Evolutionary conservation across 805 yeast species (phyloP), one percentile per base, ranked within the genome.

Genomic region (Candida loeiensis): DNA sequence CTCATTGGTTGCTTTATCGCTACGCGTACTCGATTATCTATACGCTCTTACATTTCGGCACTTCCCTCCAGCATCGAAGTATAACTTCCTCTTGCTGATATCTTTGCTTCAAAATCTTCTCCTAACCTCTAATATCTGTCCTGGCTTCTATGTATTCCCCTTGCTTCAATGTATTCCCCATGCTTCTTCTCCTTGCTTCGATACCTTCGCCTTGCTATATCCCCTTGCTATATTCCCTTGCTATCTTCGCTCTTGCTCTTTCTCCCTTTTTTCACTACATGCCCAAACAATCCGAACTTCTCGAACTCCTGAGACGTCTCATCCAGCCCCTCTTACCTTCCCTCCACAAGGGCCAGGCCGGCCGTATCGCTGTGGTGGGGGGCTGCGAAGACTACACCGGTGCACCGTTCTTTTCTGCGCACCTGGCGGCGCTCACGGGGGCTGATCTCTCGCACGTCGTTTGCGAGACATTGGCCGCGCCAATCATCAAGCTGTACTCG

Each of bases 351-450:
- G 99, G 99, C 16, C 98, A 91, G 60, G 80, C 85, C 4, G 98
- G 98, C 4, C 73, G 87, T 43, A 70, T 91, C 2, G 87, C 82
- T 8, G 86, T 91, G 1, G 76, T 91, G 46, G 99, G 99, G 16
- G 99, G 99, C 1, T 82, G 93, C 59, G 90, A 85, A 58, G 97
- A 91, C 58, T 91, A 89, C 58, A 90, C 97, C 0, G 99, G 99
- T 0, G 99, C 99, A 0, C 98, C 98, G 2, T 93, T 72, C 61
- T 93, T 93, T 59, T 76, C 95, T 25, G 85, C 95, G 4, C 83
- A 85, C 57, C 85, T 96, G 1, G 78, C 95, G 1, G 85, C 95
- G 2, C 63, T 84, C 26, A 72, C 83, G 36, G 99, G 99, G 1
- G 82, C 89, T 39, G 99, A 91, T 57, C 69, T 93, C 65, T 76